Base-by-base conservation (phyloP, 805 yeast species). In the Candida ponderosae region DNA sequence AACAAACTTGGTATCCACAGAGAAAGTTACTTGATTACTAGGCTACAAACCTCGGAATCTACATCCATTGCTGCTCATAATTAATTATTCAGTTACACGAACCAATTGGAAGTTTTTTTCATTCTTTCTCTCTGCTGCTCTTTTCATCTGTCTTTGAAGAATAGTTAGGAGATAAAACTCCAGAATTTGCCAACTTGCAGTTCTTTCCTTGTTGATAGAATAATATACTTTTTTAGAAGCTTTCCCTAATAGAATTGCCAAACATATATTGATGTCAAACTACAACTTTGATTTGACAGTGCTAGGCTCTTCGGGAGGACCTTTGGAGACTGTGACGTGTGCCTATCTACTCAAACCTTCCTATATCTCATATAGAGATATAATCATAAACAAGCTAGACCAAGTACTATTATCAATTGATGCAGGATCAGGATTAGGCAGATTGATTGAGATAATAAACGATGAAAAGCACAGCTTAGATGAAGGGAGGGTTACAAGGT, bases 281-380 rank as follows among this genome's bases (percentile, higher is more conserved):
- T 11, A 31, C 10, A 38, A 35, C 18, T 80, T 80, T 51, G 84
- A 81, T 42, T 47, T 83, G 16, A 75, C 82, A 2, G 72, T 81
- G 19, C 59, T 83, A 43, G 96, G 96, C 6, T 73, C 84, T 18
- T 73, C 85, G 3, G 96, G 96, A 6, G 96, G 96, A 2, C 96
- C 96, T 0, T 53, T 78, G 11, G 93, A 84, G 24, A 72, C 79
- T 6, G 62, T 68, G 15, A 84, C 82, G 4, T 85, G 90, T 44
- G 68, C 85, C 3, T 72, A 78, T 41, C 59, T 88, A 37, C 46
- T 88, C 16, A 82, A 84, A 49, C 79, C 87, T 0, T 49, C 68
- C 3, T 30, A 49, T 6, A 39, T 68, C 3, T 45, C 70, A 2
- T 79, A 73, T 51, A 40, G 44, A n/a, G 56, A 62, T 10, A 60